Base-by-base conservation (phyloP, 768 basidiomycete genomes). In the Kwoniella dejecticola region DNA sequence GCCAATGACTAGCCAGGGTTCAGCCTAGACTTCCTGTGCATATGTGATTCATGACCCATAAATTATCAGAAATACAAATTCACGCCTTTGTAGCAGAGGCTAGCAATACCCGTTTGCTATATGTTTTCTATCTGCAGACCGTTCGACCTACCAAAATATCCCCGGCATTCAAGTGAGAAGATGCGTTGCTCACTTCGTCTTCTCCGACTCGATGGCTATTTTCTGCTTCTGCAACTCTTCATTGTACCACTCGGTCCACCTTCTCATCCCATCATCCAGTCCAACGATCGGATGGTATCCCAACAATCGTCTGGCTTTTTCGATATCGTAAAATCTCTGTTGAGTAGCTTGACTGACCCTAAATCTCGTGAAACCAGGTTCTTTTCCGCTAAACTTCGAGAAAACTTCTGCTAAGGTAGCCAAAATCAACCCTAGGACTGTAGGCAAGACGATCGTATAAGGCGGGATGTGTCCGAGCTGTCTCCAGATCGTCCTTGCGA, bases 261-360 rank as follows among this genome's bases (percentile, higher is more conserved):
- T 83, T 80, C 85, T 84, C 50, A 96, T 83, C 26, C 93, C 96
- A 65, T 98, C 94, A 69, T 91, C 87, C 12, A 98, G 68, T 1
- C 92, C 89, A 5, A 95, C 86, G 60, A 90, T 81, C 0, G 96
- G 96, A 77, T 93, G 91, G 79, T 99, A 99, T 1, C 92, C 94
- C 41, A 99, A 81, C 62, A 98, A 84, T 60, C 92, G 81, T 68
- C 93, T 82, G 10, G 95, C 79, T 63, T 78, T 70, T 80, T 98
- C 96, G 46, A 94, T 91, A 74, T 96, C 95, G 79, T 94, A 89
- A 82, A 88, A 97, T 64, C 93, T 83, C 56, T 84, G 84, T 42
- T 86, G 87, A 74, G 88, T 90, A 52, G 85, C 87, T 76, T 86
- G 92, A 19, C 85, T 84, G 24, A 97, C 89, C 66, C 90, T 86